Conservation (phyloP, 176 grass and related monocot genomes). For the Zizania latifolia region DNA sequence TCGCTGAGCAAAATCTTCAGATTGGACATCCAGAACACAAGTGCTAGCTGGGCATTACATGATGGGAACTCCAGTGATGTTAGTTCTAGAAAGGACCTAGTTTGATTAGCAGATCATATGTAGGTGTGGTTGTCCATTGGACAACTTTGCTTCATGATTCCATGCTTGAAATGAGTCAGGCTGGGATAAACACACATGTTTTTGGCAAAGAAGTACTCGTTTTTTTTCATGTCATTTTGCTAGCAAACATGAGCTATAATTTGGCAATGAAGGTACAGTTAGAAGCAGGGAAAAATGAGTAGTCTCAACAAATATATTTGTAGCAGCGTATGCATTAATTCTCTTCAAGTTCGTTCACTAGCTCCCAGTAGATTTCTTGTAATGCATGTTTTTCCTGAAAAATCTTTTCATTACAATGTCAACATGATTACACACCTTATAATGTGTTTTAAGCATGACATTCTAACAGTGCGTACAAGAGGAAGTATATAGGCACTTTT, state of each 20-base stretch:
- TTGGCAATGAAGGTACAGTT: background rate
- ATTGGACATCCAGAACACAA: constrained; percentile 16
- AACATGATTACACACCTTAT: background rate
- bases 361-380: background rate
- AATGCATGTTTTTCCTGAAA: background rate
- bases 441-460: background rate
- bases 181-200: background rate
- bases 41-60: background rate
- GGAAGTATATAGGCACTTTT: background rate
- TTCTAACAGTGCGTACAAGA: background rate
- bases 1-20: constrained; percentile 21
- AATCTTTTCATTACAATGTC: too few relatives aligned
- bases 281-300: background rate
- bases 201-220: background rate
- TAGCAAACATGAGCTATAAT: background rate
- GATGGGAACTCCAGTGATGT: background rate
- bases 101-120: background rate
- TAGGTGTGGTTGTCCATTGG: background rate
- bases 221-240: background rate
- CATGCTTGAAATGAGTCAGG: background rate
- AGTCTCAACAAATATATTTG: too few relatives aligned
- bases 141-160: background rate
- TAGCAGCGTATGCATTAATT: too few relatives aligned
- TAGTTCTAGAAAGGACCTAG: background rate
- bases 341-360: too few relatives aligned